Conservation (phyloP, 2,329 filamentous ascomycete species). For the Chaetomiaceae sp. region DNA sequence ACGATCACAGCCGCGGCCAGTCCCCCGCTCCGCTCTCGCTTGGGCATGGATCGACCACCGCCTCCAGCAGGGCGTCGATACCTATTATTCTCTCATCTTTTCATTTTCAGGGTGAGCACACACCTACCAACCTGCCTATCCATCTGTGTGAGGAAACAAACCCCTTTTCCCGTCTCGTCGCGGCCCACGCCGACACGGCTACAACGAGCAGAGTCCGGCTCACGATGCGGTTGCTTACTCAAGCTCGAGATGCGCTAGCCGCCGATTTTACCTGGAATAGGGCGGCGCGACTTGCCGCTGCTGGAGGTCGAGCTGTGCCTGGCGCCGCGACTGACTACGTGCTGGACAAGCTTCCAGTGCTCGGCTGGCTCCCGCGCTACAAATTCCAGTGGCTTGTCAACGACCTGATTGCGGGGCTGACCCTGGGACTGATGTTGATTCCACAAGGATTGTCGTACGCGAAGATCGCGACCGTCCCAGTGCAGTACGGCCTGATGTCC, state of each 20-base stretch:
- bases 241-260: constrained; percentile 29
- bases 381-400: constrained; percentile 54
- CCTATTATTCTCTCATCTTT: too few relatives aligned
- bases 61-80: too few relatives aligned
- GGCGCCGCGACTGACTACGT: constrained; percentile 50
- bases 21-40: too few relatives aligned
- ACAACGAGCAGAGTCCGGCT: neutral
- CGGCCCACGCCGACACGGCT: neutral
- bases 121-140: too few relatives aligned
- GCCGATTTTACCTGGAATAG: constrained; percentile 35
- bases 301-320: constrained; percentile 38
- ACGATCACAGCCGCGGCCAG: too few relatives aligned
- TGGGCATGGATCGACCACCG: too few relatives aligned
- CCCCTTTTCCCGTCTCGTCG: too few relatives aligned
- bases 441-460: constrained; percentile 58
- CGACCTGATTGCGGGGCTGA: constrained; percentile 56
- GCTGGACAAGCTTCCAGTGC: constrained; percentile 54
- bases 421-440: constrained; percentile 54
- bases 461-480: constrained; percentile 55
- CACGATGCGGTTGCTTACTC: constrained; percentile 23
- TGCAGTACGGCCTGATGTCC: constrained; percentile 54
- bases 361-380: constrained; percentile 58
- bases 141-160: too few relatives aligned
- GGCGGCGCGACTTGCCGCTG: constrained; percentile 27
- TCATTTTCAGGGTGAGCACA: too few relatives aligned